Evolutionary conservation across 75 land plant genomes (phyloP).

Genomic region (Selaginella tamariscina): DNA sequence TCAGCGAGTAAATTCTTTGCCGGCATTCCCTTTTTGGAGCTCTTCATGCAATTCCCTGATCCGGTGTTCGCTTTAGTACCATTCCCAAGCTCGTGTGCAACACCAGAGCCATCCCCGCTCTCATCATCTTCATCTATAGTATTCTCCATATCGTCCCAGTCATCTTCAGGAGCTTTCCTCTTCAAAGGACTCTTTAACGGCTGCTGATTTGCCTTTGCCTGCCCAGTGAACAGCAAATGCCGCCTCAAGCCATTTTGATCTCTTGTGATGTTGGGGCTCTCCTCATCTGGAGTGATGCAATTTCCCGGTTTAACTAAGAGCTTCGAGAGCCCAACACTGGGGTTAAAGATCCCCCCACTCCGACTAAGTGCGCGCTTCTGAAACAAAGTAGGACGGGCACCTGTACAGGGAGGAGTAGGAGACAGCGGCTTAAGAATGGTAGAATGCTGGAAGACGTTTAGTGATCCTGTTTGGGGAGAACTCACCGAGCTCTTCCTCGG

Average conservation of each 20-base stretch:
- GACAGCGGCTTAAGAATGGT: neutral
- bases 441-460: neutral
- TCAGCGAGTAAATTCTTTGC: constrained; percentile 8
- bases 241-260: too few relatives aligned
- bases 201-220: neutral
- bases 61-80: neutral
- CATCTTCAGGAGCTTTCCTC: neutral
- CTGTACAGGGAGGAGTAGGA: neutral
- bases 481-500: neutral
- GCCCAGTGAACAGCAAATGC: neutral
- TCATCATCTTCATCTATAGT: neutral
- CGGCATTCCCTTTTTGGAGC: neutral
- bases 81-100: neutral
- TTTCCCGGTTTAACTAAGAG: neutral
- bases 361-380: neutral
- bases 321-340: neutral
- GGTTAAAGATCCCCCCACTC: neutral
- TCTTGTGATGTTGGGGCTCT: constrained; percentile 7
- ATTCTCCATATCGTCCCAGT: neutral
- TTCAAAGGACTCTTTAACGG: constrained; percentile 5
- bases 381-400: constrained; percentile 1
- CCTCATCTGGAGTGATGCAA: neutral
- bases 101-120: constrained; percentile 10
- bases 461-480: neutral
- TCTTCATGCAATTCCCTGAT: neutral